Evolutionary conservation across 75 land plant genomes (phyloP).

Genomic region (Larix kaempferi): DNA sequence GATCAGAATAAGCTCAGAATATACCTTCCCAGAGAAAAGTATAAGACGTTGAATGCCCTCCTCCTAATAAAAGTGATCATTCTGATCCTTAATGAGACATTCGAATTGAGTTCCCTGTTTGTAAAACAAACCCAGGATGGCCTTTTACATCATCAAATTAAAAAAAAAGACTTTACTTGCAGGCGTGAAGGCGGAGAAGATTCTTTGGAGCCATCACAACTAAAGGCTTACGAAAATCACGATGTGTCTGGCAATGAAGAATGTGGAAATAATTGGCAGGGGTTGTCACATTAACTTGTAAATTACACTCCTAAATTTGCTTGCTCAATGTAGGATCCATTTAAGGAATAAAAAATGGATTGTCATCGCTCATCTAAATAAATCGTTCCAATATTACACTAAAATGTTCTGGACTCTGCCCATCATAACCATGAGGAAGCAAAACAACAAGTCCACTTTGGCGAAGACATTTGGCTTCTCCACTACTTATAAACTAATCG

Average conservation of each 20-base stretch:
- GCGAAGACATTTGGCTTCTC: conserved; percentile 93
- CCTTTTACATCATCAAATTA: conserved; percentile 90
- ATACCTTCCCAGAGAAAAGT: conserved; percentile 91
- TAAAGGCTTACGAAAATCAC: conserved; percentile 90
- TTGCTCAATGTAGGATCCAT: conserved; percentile 68
- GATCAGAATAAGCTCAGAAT: conserved; percentile 93
- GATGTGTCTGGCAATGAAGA: conserved; percentile 79
- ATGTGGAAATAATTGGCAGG: conserved; percentile 85
- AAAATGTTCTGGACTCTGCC: conserved; percentile 97
- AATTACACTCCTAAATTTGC: conserved; percentile 56
- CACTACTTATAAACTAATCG: conserved; percentile 91
- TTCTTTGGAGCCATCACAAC: conserved; percentile 88
- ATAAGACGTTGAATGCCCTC: conserved; percentile 68
- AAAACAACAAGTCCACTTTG: conserved; percentile 83
- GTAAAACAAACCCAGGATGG: conserved; percentile 85
- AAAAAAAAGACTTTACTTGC: conserved; percentile 72
- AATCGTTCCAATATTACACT: conserved; percentile 92
- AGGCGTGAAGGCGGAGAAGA: conserved; percentile 67
- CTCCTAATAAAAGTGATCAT: conserved; percentile 58
- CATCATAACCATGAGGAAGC: conserved; percentile 99
- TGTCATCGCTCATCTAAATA: conserved; percentile 85
- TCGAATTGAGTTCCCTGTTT: conserved; percentile 95
- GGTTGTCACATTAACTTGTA: conserved; percentile 50
- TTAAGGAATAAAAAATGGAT: conserved; percentile 71
- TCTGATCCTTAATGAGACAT: conserved; percentile 83